Conservation (phyloP, 352 stramenopile species). For the Globisporangium megalacanthum region DNA sequence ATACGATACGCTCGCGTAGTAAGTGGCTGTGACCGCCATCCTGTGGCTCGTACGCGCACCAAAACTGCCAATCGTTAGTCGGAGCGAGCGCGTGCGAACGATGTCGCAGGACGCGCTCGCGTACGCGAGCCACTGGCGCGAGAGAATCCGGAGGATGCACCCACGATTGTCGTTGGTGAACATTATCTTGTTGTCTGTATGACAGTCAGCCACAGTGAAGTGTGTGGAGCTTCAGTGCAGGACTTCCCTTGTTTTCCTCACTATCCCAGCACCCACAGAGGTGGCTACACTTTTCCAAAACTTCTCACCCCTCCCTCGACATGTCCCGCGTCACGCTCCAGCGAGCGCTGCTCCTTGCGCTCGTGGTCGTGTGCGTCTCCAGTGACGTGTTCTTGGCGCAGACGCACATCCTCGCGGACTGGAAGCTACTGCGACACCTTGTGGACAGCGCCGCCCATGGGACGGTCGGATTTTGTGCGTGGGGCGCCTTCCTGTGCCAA, state of each 20-base stretch:
- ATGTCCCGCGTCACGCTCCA: conserved; percentile 4
- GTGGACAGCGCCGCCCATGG: conserved; percentile 62
- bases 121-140: no score
- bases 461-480: conserved; percentile 45
- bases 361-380: conserved; percentile 39
- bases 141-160: no score
- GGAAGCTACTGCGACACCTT: conserved; percentile 44
- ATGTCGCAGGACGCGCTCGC: no score
- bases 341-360: conserved; percentile 35
- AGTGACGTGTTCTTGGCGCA: conserved; percentile 59
- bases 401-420: conserved; percentile 36
- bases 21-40: no score
- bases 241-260: neutral
- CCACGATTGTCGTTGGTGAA: no score
- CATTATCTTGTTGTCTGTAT: no score
- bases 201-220: no score
- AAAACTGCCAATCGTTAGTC: no score
- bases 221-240: no score
- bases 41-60: no score
- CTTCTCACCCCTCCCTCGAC: neutral
- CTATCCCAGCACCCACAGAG: neutral
- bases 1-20: no score
- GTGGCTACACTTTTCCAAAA: neutral
- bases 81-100: no score
- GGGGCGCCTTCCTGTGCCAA: conserved; percentile 56